phyloP scores from a whole-genome alignment of 371 early-diverging fungal genomes.

The Mucor plumbeus region DNA sequence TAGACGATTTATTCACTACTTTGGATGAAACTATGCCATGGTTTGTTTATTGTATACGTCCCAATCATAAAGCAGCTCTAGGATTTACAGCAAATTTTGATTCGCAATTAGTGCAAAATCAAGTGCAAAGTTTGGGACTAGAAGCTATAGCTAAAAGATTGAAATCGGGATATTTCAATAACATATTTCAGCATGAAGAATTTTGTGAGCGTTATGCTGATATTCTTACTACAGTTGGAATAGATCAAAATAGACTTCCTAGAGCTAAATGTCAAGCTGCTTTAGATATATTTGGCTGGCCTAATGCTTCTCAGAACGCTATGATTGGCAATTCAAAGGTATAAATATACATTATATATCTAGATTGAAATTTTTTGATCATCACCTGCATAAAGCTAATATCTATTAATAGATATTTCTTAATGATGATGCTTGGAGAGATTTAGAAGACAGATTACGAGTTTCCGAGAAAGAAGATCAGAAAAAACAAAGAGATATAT shows the following conservation, averaged over 20 bases:
- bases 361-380: background rate
- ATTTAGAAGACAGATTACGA: conserved; percentile 64
- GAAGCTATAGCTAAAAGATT: conserved; percentile 42
- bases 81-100: conserved; percentile 58
- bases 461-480: conserved; percentile 43
- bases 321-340: conserved; percentile 71
- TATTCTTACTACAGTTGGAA: conserved; percentile 11
- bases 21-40: conserved; percentile 86
- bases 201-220: conserved; percentile 60
- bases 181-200: conserved; percentile 55
- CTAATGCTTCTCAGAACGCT: conserved; percentile 54
- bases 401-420: conserved; percentile 61
- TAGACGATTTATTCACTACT: conserved; percentile 82
- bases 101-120: conserved; percentile 60
- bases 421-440: conserved; percentile 69
- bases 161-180: conserved; percentile 53
- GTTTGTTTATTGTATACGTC: conserved; percentile 85
- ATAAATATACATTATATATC: background rate
- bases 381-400: background rate
- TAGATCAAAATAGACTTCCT: conserved; percentile 17
- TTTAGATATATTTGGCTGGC: conserved; percentile 70
- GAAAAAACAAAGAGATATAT: conserved; percentile 31
- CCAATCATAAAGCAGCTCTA: conserved; percentile 63
- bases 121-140: conserved; percentile 65
- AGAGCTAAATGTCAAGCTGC: conserved; percentile 29